Evolutionary conservation across 192 early-diverging fungal genomes (phyloP), one percentile per base, ranked within the genome.

Genomic region (Backusella tuberculispora): DNA sequence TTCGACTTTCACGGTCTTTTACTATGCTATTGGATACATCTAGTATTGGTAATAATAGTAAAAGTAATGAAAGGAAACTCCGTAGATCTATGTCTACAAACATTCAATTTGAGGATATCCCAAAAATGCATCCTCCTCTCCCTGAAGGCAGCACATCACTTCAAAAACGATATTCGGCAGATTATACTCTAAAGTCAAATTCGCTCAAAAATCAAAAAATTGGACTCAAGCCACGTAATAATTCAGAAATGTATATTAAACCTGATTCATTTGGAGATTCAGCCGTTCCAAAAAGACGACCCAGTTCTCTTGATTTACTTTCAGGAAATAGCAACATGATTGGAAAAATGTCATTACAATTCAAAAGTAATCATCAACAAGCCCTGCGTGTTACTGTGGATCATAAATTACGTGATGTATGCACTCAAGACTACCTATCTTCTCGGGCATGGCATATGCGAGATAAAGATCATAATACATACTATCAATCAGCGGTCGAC

Each of bases 321-420:
- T 47, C 69, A n/a, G 43, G 56, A 5, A 64, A 63, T 41, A 40
- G 15, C 8, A 77, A 66, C 19, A 72, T 77, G 70, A 71, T 77
- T 44, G 74, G 74, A 29, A 80, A 80, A 47, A 80, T 80, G 76
- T 72, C 71, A 17, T 34, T 63, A 17, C 76, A 77, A 38, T 37
- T 77, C 14, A 80, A 80, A 53, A 80, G 42, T 26, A 80, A 67
- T 26, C 78, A 80, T 69, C 70, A 73, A 29, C 69, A 80, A 43
- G 71, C 78, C 8, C 40, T 73, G 46, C 64, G 74, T 38, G 53
- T 80, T 29, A 48, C 70, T 14, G 47, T 69, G 17, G 78, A 80
- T 68, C 68, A 80, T 15, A 80, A 80, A 53, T 21, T 80, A 34
- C 70, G 74, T 5, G 78, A 80, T 72, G 78, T 80, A 1, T 76